Evolutionary conservation across 1,284 basidiomycete genomes (phyloP), one percentile per base, ranked within the genome.

Genomic region (Mycena sp.): DNA sequence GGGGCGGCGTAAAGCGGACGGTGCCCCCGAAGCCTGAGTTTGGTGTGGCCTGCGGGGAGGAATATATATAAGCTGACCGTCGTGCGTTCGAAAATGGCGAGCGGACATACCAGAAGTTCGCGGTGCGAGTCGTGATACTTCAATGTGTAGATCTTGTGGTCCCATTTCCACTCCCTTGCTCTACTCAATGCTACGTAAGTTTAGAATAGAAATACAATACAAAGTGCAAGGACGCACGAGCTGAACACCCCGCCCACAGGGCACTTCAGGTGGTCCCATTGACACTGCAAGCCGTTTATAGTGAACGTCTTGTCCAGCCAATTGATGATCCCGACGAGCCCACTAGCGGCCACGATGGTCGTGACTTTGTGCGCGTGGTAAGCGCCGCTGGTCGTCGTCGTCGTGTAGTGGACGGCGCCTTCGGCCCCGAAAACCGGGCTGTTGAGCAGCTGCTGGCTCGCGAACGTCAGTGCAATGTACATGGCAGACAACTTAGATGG

Each of bases 241-340:
- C 56, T 58, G 11, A 58, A 54, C 1, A 63, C 2, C n/a, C 61
- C 61, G 7, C 32, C 41, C 2, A 21, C 19, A 3, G 16, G 37
- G 3, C 3, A 11, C 46, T 37, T 58, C 6, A 62, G 30, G 3
- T 48, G 11, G 4, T 56, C 38, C 52, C 49, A 49, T 4, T 25
- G 11, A 23, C 30, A 9, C 14, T 58, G 21, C 26, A 51, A 41
- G 5, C 59, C 50, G 23, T 58, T 45, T 25, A 65, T 45, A 1
- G 28, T 29, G 54, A 65, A 58, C 6, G 23, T n/a, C 41, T 61
- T 49, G 9, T 55, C 49, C 28, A 54, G 49, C 64, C 64, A 66
- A 35, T 66, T 49, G 55, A 66, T 62, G 9, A 28, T 12, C 1
- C 64, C 60, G 23, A 35, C 19, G 3, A 49, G 19, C 14, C 64